Evolutionary conservation across 768 basidiomycete species (phyloP).

Genomic region (Mycena maculata): DNA sequence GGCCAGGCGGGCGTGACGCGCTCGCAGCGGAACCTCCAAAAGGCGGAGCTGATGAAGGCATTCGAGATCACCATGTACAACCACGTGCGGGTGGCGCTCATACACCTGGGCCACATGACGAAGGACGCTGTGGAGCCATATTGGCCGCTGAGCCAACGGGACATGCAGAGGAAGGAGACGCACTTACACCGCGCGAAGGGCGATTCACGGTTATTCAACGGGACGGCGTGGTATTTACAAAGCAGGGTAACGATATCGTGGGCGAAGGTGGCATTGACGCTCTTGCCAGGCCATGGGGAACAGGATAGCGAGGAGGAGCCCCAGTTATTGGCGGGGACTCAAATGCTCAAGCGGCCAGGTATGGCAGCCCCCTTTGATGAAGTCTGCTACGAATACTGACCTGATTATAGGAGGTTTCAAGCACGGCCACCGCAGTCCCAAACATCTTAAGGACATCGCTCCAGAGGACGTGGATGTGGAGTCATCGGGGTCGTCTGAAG

Average conservation of each 20-base stretch:
- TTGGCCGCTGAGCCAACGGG: constrained; percentile 7
- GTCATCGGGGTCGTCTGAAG: constrained; percentile 4
- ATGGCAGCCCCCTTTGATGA: neutral
- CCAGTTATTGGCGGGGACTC: neutral
- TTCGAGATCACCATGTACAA: constrained; percentile 20
- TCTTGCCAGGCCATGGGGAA: neutral
- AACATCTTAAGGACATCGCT: constrained; percentile 19
- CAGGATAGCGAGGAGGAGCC: neutral
- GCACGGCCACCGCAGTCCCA: neutral
- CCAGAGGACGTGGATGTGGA: constrained; percentile 1
- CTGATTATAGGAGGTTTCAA: neutral
- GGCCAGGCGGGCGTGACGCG: constrained; percentile 1
- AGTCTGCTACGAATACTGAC: neutral
- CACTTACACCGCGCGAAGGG: constrained; percentile 25
- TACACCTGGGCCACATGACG: constrained; percentile 11
- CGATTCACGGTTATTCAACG: constrained; percentile 25
- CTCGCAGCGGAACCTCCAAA: constrained; percentile 21
- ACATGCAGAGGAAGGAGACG: too few species aligned
- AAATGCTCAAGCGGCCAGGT: neutral
- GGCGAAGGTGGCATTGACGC: neutral
- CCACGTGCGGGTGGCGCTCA: constrained; percentile 2
- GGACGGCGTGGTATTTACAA: constrained; percentile 26
- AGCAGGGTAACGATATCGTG: neutral
- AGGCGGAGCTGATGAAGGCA: constrained; percentile 19
- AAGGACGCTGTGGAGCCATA: constrained; percentile 13